A percentile compares a stretch with the other conserved stretches of the same genome.
Conservation (phyloP, 805 yeast species). For the Teunomyces barrocoloradensis region DNA sequence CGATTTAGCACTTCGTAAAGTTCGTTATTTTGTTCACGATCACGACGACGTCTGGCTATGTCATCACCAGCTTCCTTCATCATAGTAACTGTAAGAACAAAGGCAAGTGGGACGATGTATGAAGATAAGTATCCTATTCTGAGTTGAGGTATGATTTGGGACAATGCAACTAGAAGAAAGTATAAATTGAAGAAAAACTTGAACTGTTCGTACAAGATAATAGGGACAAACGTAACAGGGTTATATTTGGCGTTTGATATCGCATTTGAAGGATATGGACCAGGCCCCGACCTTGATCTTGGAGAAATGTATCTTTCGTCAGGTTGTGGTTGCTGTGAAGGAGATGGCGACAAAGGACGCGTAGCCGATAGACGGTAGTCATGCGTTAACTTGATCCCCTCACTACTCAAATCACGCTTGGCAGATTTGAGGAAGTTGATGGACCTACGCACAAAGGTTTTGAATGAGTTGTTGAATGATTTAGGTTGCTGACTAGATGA, state of each 20-base stretch:
- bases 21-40: slow-evolving; percentile 84
- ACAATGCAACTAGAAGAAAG: slow-evolving; percentile 87
- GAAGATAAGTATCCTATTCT: slow-evolving; percentile 92
- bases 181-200: slow-evolving; percentile 93
- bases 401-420: slow-evolving; percentile 24
- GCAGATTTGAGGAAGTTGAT: slow-evolving; percentile 23
- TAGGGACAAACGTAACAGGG: slow-evolving; percentile 82
- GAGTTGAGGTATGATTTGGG: slow-evolving; percentile 85
- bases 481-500: slow-evolving; percentile 13
- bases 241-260: slow-evolving; percentile 93
- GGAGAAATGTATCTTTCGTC: slow-evolving; percentile 43
- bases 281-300: slow-evolving; percentile 23
- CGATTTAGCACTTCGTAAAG: slow-evolving; percentile 63
- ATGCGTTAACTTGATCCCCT: slow-evolving; percentile 14
- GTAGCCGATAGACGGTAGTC: slow-evolving; percentile 4
- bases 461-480: slow-evolving; percentile 10
- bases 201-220: slow-evolving; percentile 91
- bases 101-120: slow-evolving; percentile 90
- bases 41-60: slow-evolving; percentile 84
- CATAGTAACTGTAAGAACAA: slow-evolving; percentile 91
- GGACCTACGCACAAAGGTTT: slow-evolving; percentile 9
- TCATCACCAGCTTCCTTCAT: slow-evolving; percentile 95
- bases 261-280: slow-evolving; percentile 54
- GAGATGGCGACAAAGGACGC: not conserved
- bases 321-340: not conserved